A percentile compares a stretch with the other conserved stretches of the same genome.
phyloP scores from a whole-genome alignment of 1,139 yeast genomes.

The Candida anutae region DNA sequence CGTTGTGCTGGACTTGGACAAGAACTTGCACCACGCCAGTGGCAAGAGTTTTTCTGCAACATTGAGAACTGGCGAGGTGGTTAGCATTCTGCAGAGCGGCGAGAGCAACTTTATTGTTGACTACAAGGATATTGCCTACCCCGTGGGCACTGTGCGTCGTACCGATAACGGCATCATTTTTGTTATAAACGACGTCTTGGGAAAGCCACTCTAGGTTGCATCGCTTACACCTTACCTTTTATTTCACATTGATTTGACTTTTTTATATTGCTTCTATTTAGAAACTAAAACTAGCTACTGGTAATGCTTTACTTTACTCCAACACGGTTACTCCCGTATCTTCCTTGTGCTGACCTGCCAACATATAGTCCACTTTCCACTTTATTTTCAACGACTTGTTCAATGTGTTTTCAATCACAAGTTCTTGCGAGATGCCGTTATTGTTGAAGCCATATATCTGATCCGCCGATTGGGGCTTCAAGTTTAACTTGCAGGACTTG shows the following conservation, averaged over 20 bases:
- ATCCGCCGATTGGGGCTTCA: slow-evolving; percentile 65
- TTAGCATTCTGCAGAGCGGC: slow-evolving; percentile 34
- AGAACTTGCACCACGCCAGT: slow-evolving; percentile 12
- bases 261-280: not conserved
- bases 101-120: slow-evolving; percentile 29
- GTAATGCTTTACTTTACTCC: too few relatives aligned
- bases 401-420: slow-evolving; percentile 48
- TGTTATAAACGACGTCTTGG: slow-evolving; percentile 10
- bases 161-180: slow-evolving; percentile 54
- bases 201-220: slow-evolving; percentile 1
- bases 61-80: slow-evolving; percentile 31
- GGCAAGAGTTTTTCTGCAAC: slow-evolving; percentile 19
- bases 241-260: not conserved
- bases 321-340: slow-evolving; percentile 49
- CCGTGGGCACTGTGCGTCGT: slow-evolving; percentile 33
- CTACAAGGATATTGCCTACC: too few relatives aligned
- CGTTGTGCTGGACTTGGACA: slow-evolving; percentile 24
- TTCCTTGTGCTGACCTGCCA: slow-evolving; percentile 40
- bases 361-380: slow-evolving; percentile 64
- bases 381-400: slow-evolving; percentile 57
- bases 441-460: slow-evolving; percentile 41
- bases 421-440: slow-evolving; percentile 53
- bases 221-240: not conserved
- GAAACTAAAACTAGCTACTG: not conserved
- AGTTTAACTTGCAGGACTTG: slow-evolving; percentile 53